phyloP scores from a whole-genome alignment of 257 asterid species.

The Capsicum chinense region DNA sequence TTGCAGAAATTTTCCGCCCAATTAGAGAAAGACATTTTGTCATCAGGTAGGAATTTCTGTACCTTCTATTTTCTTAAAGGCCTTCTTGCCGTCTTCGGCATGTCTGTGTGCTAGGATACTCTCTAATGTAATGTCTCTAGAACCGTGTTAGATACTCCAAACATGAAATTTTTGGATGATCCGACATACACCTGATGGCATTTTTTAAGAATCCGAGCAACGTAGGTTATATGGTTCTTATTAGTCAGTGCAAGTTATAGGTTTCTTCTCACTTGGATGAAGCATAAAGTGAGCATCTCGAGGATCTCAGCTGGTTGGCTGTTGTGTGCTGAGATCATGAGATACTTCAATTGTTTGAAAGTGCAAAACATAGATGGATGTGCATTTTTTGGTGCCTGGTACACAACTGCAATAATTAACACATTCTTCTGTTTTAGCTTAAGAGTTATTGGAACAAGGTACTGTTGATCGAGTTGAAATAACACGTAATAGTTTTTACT shows the following conservation, averaged over 20 bases:
- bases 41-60: conserved; percentile 66
- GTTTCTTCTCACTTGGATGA: conserved; percentile 17
- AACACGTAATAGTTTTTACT: neutral
- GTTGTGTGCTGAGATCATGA: conserved; percentile 24
- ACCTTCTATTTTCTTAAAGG: conserved; percentile 2
- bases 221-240: neutral
- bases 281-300: conserved; percentile 12
- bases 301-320: conserved; percentile 22
- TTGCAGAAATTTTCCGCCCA: conserved; percentile 86
- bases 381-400: neutral
- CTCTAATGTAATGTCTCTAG: neutral
- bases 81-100: neutral
- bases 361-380: neutral
- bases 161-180: neutral
- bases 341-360: neutral
- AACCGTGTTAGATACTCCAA: neutral
- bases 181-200: neutral
- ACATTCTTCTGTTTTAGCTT: conserved; percentile 12
- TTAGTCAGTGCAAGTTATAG: conserved; percentile 15
- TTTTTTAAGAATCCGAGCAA: neutral
- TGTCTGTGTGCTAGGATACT: neutral
- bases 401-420: neutral
- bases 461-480: conserved; percentile 3
- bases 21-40: conserved; percentile 85
- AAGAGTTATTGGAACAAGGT: conserved; percentile 1